Evolutionary conservation across 306 rosid species (phyloP).

Genomic region (Delonix regia): DNA sequence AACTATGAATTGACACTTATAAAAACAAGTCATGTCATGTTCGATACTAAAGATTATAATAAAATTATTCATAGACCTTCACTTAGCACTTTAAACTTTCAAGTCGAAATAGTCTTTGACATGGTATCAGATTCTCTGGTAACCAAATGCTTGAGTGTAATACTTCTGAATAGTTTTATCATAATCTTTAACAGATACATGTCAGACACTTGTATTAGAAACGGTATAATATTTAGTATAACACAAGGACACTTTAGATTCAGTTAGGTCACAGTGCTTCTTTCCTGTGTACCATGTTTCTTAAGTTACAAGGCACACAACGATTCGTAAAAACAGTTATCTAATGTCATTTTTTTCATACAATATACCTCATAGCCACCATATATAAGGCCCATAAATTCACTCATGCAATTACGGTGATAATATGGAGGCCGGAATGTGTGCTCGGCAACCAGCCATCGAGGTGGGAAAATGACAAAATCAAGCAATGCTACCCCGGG

Average conservation of each 20-base stretch:
- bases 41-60: background rate
- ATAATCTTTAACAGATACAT: background rate
- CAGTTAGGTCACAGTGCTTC: background rate
- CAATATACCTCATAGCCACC: slow-evolving; percentile 84
- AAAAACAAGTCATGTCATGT: background rate
- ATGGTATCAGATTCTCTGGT: too few species aligned
- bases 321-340: background rate
- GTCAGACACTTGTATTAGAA: background rate
- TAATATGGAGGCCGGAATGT: slow-evolving; percentile 98
- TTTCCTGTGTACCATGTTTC: background rate
- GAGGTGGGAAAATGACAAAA: slow-evolving; percentile 90
- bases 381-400: slow-evolving; percentile 94
- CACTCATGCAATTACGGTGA: slow-evolving; percentile 99
- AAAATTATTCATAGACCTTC: background rate
- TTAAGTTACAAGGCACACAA: background rate
- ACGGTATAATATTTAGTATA: background rate
- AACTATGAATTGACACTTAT: background rate
- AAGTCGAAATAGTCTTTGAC: too few species aligned
- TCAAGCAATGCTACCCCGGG: slow-evolving; percentile 95
- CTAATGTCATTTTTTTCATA: slow-evolving; percentile 1
- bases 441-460: slow-evolving; percentile 97
- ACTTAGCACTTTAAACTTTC: background rate
- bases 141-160: too few species aligned
- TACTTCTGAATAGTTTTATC: background rate
- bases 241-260: background rate